A percentile compares a stretch with the other conserved stretches of the same genome.
These are phyloP conservation scores for Pistacia integerrima DNA, from an alignment of 345 rosid genomes.

Conservation along the genomic window DNA sequence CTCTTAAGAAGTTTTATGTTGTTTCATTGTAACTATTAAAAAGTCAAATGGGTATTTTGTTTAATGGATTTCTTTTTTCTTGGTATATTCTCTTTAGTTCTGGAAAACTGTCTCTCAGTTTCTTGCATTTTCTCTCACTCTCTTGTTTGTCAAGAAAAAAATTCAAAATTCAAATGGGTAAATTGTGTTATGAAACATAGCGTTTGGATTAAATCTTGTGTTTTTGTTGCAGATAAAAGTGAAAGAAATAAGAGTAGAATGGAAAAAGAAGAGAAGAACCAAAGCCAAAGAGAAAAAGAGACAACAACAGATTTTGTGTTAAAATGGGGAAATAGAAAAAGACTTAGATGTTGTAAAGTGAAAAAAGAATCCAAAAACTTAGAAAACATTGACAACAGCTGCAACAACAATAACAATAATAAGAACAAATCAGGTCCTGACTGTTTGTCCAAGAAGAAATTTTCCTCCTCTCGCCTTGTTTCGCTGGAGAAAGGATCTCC, in stretches of 20 bases:
- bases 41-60: neutral
- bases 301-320: slow-evolving; percentile 72
- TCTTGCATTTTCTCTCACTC: neutral
- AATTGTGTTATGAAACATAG: neutral
- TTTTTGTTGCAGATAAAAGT: slow-evolving; percentile 14
- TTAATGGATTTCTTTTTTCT: neutral
- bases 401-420: slow-evolving; percentile 12
- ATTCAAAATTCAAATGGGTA: neutral
- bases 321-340: slow-evolving; percentile 93
- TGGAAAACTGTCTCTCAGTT: neutral
- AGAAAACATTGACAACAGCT: slow-evolving; percentile 23
- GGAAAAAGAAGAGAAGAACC: slow-evolving; percentile 72
- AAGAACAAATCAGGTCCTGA: slow-evolving; percentile 46
- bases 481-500: slow-evolving; percentile 54
- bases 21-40: too few relatives aligned
- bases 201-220: slow-evolving; percentile 16
- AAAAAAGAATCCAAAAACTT: slow-evolving; percentile 57
- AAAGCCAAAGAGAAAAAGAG: slow-evolving; percentile 44
- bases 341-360: slow-evolving; percentile 78
- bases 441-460: slow-evolving; percentile 57
- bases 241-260: slow-evolving; percentile 23
- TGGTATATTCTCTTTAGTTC: neutral
- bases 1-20: neutral
- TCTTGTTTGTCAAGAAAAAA: neutral
- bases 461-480: slow-evolving; percentile 38